Conservation (phyloP, 768 basidiomycete genomes). For the Russula lepida region DNA sequence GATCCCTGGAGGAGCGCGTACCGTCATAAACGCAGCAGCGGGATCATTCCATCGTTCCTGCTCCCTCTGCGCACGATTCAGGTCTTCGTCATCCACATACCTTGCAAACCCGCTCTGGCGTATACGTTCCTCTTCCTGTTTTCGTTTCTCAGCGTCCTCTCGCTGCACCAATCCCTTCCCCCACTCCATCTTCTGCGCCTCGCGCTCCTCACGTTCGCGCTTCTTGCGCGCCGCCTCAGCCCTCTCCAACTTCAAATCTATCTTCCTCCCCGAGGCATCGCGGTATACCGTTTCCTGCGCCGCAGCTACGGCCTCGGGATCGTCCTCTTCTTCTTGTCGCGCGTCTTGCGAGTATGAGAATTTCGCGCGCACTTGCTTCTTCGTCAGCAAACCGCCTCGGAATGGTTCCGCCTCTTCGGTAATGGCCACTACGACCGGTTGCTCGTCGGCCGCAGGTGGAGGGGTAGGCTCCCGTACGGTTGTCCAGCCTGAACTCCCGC, state of each 20-base stretch:
- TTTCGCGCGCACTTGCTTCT: conserved; percentile 63
- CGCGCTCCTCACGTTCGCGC: conserved; percentile 75
- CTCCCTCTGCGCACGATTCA: conserved; percentile 79
- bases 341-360: conserved; percentile 35
- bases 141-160: conserved; percentile 64
- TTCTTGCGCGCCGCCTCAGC: conserved; percentile 80
- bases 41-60: conserved; percentile 94
- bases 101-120: conserved; percentile 61
- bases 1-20: conserved; percentile 35
- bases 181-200: conserved; percentile 95
- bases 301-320: conserved; percentile 46
- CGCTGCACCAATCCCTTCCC: conserved; percentile 91
- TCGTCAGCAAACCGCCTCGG: conserved; percentile 70
- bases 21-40: conserved; percentile 89
- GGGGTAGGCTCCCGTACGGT: conserved; percentile 52
- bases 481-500: conserved; percentile 52
- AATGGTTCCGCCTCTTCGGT: conserved; percentile 37
- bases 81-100: conserved; percentile 68
- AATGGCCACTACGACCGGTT: conserved; percentile 45
- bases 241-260: conserved; percentile 76
- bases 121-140: conserved; percentile 59
- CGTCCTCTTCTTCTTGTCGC: conserved; percentile 31
- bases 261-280: conserved; percentile 78
- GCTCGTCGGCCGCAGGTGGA: conserved; percentile 54
- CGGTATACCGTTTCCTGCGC: conserved; percentile 92